Evolutionary conservation across 805 yeast species (phyloP), one percentile per base, ranked within the genome.

Genomic region (Maudiozyma saulgeensis): DNA sequence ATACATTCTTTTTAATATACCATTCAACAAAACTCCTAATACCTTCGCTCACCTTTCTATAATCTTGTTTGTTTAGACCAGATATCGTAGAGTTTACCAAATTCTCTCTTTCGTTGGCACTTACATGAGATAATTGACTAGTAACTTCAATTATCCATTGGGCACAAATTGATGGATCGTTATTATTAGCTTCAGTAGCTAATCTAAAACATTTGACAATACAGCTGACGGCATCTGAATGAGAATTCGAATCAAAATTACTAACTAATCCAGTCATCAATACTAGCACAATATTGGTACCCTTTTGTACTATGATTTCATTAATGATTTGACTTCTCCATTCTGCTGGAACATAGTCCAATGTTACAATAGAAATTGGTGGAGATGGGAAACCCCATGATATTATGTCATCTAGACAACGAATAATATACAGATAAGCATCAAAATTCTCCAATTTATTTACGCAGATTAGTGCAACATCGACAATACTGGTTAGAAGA

Each of bases 301-400:
- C 96, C 41, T 80, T 71, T 45, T 69, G 64, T 31, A 73, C 64
- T 37, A 82, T 64, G 41, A 81, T 70, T 46, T 62, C 61, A 35
- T 67, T 65, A 46, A 76, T 62, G 21, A 83, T 71, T 43, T 74
- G 73, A 23, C 65, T 60, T 50, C 78, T 76, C 54, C 85, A 76
- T 41, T 71, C 72, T n/a, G 70, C 73, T 11, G 84, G 82, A 41
- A 81, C 78, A 19, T 68, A 68, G 19, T 74, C 78, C n/a, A 64
- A 48, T 8, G 64, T 74, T 48, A 77, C 74, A 40, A 83, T 75
- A 7, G 95, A 83, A 18, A 86, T 75, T 5, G 96, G 96, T 2
- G 96, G 89, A 9, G 77, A 71, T 26, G 77, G 82, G 55, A 83
- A 79, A 1, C 96, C 96, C 91, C 95, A 90, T 6, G 89, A 78